Evolutionary conservation across 2,329 filamentous ascomycete genomes (phyloP).

Genomic region (Geoglossum cookeanum): DNA sequence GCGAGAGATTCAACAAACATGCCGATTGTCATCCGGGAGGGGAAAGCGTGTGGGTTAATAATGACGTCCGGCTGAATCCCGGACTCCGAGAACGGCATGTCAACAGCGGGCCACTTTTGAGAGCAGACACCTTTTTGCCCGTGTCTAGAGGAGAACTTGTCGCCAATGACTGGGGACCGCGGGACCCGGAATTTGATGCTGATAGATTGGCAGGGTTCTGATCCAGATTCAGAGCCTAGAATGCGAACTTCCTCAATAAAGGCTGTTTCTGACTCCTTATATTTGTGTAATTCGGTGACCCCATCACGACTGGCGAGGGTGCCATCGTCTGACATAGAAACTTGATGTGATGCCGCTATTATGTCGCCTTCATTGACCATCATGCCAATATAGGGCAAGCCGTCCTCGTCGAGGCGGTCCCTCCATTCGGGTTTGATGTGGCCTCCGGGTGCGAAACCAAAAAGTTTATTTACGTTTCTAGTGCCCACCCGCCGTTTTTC

Average conservation of each 20-base stretch:
- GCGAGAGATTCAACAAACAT: slow-evolving; percentile 98
- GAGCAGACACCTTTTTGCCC: slow-evolving; percentile 95
- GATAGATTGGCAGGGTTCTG: slow-evolving; percentile 68
- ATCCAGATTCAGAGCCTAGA: slow-evolving; percentile 67
- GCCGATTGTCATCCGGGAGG: slow-evolving; percentile 97
- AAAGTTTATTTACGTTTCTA: slow-evolving; percentile 58
- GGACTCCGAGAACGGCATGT: slow-evolving; percentile 93
- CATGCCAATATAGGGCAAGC: slow-evolving; percentile 62
- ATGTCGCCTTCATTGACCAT: slow-evolving; percentile 64
- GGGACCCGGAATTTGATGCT: slow-evolving; percentile 88
- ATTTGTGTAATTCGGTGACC: slow-evolving; percentile 72
- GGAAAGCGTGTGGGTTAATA: slow-evolving; percentile 98
- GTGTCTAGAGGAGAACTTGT: slow-evolving; percentile 98
- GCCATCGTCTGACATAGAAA: slow-evolving; percentile 42
- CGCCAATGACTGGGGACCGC: slow-evolving; percentile 78
- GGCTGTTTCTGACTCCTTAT: slow-evolving; percentile 77
- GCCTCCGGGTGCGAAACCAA: slow-evolving; percentile 71
- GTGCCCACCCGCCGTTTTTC: slow-evolving; percentile 51
- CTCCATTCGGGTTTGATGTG: slow-evolving; percentile 52
- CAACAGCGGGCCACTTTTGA: slow-evolving; percentile 81
- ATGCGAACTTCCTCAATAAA: slow-evolving; percentile 88
- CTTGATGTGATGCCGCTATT: slow-evolving; percentile 76
- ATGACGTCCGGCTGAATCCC: slow-evolving; percentile 96
- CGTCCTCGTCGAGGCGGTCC: slow-evolving; percentile 65
- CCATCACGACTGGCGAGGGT: slow-evolving; percentile 73